A percentile compares a stretch with the other conserved stretches of the same genome.
Conservation (phyloP, 495 filamentous ascomycete species). For the Daldinia concentrica region DNA sequence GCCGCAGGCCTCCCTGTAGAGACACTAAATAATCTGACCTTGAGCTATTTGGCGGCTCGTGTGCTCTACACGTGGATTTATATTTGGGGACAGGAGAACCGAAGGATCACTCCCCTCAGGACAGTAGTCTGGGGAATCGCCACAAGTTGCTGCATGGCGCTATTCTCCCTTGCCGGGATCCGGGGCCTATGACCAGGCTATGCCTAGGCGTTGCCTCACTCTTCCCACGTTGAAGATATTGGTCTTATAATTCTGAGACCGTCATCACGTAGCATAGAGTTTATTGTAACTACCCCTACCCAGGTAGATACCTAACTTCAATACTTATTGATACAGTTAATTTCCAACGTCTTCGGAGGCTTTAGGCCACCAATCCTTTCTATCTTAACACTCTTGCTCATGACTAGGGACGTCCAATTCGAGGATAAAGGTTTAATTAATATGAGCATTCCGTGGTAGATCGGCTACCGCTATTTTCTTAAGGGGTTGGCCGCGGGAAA, state of each 20-base stretch:
- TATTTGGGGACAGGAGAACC: constrained; percentile 52
- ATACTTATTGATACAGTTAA: too few species aligned
- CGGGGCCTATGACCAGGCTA: constrained; percentile 9
- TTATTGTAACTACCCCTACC: too few species aligned
- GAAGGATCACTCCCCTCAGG: constrained; percentile 47
- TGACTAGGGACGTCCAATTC: too few species aligned
- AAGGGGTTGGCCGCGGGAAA: neutral
- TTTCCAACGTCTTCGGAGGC: too few species aligned
- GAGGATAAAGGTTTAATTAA: too few species aligned
- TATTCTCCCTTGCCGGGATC: constrained; percentile 58
- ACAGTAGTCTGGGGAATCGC: constrained; percentile 52
- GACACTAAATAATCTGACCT: constrained; percentile 53
- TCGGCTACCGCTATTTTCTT: neutral
- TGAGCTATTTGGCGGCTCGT: constrained; percentile 55
- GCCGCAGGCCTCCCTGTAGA: constrained; percentile 45
- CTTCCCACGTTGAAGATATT: neutral
- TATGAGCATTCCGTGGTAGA: too few species aligned
- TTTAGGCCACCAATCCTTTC: too few species aligned
- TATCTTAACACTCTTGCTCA: too few species aligned
- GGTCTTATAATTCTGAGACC: too few species aligned
- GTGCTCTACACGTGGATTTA: constrained; percentile 59
- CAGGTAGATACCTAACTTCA: too few species aligned
- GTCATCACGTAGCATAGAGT: too few species aligned
- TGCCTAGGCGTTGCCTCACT: neutral
- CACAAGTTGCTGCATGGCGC: constrained; percentile 41